These are phyloP conservation scores for Blumeriella jaapii DNA, from an alignment of 2,329 filamentous ascomycete species.

Conservation along the genomic window DNA sequence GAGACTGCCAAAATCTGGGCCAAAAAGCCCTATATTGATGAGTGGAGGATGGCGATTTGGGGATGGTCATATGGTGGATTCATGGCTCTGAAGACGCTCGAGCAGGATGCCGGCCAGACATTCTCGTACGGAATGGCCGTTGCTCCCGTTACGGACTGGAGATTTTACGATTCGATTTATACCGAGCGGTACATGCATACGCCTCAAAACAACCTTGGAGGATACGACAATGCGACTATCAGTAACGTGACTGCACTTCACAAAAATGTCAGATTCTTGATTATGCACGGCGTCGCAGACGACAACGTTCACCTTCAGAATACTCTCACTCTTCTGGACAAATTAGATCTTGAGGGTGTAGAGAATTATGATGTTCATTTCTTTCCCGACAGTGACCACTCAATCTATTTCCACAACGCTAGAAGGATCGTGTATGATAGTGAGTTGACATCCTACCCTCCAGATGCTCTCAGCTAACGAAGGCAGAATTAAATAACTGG, in stretches of 20 bases:
- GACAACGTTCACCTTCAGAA: constrained; percentile 98
- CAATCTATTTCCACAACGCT: constrained; percentile 89
- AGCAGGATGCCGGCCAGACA: constrained; percentile 77
- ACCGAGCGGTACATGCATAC: constrained; percentile 97
- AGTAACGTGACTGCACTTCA: constrained; percentile 61
- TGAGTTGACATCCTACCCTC: constrained; percentile 38
- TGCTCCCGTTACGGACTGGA: constrained; percentile 96
- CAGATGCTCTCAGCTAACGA: constrained; percentile 25
- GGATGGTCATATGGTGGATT: constrained; percentile 98
- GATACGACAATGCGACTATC: constrained; percentile 68
- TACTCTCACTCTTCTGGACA: constrained; percentile 76
- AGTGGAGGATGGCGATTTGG: constrained; percentile 80
- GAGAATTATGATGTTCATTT: constrained; percentile 96
- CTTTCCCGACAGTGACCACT: constrained; percentile 92
- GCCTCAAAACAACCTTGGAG: constrained; percentile 66
- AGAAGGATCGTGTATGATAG: constrained; percentile 87
- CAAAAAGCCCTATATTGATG: constrained; percentile 71
- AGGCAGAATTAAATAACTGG: constrained; percentile 69
- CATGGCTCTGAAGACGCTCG: constrained; percentile 87
- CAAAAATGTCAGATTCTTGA: constrained; percentile 71
- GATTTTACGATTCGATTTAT: constrained; percentile 89
- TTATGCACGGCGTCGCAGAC: constrained; percentile 95
- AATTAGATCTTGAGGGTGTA: constrained; percentile 66
- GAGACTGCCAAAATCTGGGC: constrained; percentile 78
- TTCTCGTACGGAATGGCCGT: constrained; percentile 98